A percentile compares a stretch with the other conserved stretches of the same genome.
Conservation (phyloP, 2,329 filamentous ascomycete genomes). For the Fusarium hainanense region DNA sequence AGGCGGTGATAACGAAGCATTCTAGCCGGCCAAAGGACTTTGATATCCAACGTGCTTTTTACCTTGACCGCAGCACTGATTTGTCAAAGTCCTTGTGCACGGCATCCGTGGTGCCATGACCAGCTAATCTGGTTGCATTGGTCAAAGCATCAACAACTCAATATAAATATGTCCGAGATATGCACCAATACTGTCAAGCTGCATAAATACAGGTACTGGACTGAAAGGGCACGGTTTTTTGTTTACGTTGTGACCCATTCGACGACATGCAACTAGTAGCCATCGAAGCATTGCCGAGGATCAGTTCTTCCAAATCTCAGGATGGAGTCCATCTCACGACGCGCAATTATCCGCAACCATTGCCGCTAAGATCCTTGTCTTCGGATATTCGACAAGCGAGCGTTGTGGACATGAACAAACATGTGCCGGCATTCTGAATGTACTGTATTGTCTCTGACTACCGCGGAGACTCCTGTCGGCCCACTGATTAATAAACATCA, state of each 20-base stretch:
- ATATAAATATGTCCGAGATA: not conserved
- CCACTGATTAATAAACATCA: not conserved
- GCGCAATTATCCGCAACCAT: not conserved
- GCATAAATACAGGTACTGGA: constrained; percentile 7
- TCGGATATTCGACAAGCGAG: not conserved
- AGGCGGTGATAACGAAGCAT: constrained; percentile 25
- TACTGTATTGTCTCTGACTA: constrained; percentile 6
- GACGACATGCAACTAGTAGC: constrained; percentile 28
- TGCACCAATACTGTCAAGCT: constrained; percentile 5
- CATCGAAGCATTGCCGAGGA: constrained; percentile 6
- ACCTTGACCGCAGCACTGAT: not conserved
- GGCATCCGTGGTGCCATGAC: constrained; percentile 5
- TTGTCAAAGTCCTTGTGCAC: constrained; percentile 1
- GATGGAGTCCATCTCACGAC: not conserved
- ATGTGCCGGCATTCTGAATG: constrained; percentile 4
- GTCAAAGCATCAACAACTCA: constrained; percentile 1
- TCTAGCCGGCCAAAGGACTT: constrained; percentile 12
- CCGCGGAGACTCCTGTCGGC: constrained; percentile 1
- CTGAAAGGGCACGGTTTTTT: constrained; percentile 5
- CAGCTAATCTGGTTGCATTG: constrained; percentile 23
- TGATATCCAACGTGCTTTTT: not conserved
- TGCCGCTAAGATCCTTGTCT: constrained; percentile 2
- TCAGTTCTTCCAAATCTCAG: constrained; percentile 5
- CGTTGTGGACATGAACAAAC: not conserved
- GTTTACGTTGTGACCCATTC: not conserved